Base-by-base conservation (phyloP, 768 basidiomycete species). In the Suillus clintonianus region DNA sequence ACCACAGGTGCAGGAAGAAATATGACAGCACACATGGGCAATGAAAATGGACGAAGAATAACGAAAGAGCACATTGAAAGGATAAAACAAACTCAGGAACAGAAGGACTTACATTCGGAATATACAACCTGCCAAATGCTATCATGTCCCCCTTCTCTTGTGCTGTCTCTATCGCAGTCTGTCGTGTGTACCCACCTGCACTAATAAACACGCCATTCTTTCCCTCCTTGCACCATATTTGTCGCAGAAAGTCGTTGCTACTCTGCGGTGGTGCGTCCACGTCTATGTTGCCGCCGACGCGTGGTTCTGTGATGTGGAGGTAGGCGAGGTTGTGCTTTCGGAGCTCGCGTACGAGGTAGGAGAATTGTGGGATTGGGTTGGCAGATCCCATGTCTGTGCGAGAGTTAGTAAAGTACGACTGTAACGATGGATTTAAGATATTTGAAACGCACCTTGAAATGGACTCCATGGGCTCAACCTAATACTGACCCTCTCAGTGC, bases 381-480 rank as follows among this genome's bases (percentile, higher is more conserved):
- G 62, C 19, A 70, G 75, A 71, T 37, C 70, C 64, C 76, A 81
- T 79, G 48, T 75, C 74, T 83, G 73, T 37, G 41, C 56, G 14
- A 47, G 45, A n/a, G 45, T 32, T 19, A 48, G 15, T 14, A 19
- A 11, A 30, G 30, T 36, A 37, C 7, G 24, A 62, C n/a, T n/a
- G n/a, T n/a, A n/a, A n/a, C n/a, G n/a, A n/a, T n/a, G n/a, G n/a
- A n/a, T n/a, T n/a, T n/a, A n/a, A n/a, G n/a, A n/a, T 27, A 27
- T 27, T 27, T 27, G 27, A 27, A 27, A 43, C 59, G 45, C 67
- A 71, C 79, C 75, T 77, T 78, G 69, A 62, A 70, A 75, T 4
- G 61, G 57, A 60, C 69, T 72, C 79, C 78, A 84, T 5, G 80
- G 83, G 61, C 78, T 80, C 24, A 85, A 48, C 8, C 84, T 76